These are phyloP conservation scores for Pouteria campechiana DNA, from an alignment of 179 eudicot genomes.

Conservation along the genomic window DNA sequence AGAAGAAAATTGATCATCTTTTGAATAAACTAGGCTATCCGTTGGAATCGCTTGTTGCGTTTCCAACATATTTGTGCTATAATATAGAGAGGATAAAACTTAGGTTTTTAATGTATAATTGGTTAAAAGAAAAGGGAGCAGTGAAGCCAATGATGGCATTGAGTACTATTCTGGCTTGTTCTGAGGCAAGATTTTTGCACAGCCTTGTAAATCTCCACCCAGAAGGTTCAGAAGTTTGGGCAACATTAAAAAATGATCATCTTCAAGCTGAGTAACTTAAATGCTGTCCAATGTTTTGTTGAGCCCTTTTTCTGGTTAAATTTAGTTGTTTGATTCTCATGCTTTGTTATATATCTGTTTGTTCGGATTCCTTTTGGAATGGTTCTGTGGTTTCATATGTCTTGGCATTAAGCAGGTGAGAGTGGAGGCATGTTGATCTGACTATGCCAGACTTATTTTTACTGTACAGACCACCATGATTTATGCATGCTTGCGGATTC, in stretches of 20 bases:
- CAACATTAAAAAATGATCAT: conserved; percentile 9
- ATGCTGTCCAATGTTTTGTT: too few relatives aligned
- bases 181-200: conserved; percentile 30
- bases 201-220: conserved; percentile 40
- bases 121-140: conserved; percentile 34
- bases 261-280: conserved; percentile 13
- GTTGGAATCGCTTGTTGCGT: conserved; percentile 25
- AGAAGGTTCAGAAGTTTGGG: conserved; percentile 38
- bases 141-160: conserved; percentile 30
- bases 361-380: too few relatives aligned
- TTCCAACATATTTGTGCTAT: conserved; percentile 50
- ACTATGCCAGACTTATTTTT: too few relatives aligned
- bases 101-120: conserved; percentile 37
- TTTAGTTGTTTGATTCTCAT: too few relatives aligned
- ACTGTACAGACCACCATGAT: too few relatives aligned
- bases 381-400: too few relatives aligned
- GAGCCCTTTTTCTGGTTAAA: too few relatives aligned
- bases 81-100: conserved; percentile 31
- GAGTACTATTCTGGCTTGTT: conserved; percentile 41
- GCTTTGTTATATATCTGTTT: too few relatives aligned
- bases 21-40: conserved; percentile 28
- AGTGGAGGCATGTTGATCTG: too few relatives aligned
- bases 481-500: too few relatives aligned
- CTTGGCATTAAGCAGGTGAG: too few relatives aligned
- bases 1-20: conserved; percentile 32